phyloP scores from a whole-genome alignment of 140 eudicot species.

The Flaveria floridana region DNA sequence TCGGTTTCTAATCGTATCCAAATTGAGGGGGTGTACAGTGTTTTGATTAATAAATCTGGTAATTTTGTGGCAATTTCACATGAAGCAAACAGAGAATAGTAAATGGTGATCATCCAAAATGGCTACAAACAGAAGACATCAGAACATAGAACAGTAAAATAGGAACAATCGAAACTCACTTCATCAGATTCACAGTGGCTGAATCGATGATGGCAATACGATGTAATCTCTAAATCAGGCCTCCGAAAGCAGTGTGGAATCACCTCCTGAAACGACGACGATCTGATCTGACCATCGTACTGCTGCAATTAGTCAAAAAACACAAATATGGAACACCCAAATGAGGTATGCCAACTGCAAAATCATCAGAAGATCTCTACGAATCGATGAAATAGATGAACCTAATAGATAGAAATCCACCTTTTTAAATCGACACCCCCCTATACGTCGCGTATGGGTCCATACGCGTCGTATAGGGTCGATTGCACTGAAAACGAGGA shows the following conservation, averaged over 20 bases:
- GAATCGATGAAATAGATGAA: neutral
- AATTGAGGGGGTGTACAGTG: neutral
- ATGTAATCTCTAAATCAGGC: conserved; percentile 15
- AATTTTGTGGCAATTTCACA: neutral
- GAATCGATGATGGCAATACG: neutral
- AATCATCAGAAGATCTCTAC: neutral
- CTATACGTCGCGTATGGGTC: too few relatives aligned
- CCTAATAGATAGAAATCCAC: too few relatives aligned
- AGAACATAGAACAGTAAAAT: neutral
- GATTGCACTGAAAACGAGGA: too few relatives aligned
- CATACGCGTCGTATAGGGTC: too few relatives aligned
- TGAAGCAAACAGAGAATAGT: neutral
- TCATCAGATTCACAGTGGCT: conserved; percentile 25
- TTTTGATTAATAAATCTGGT: neutral
- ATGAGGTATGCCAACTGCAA: conserved; percentile 6
- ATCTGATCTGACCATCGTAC: neutral
- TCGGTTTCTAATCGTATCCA: too few relatives aligned
- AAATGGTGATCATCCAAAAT: neutral
- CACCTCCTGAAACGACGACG: neutral
- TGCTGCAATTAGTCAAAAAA: conserved; percentile 5
- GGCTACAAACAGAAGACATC: conserved; percentile 1
- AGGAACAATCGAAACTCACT: conserved; percentile 30
- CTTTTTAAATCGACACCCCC: too few relatives aligned
- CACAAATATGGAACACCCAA: conserved; percentile 7
- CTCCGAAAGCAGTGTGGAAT: neutral